phyloP scores from a whole-genome alignment of 208 protist genomes.

The Borovskyia barvae region DNA sequence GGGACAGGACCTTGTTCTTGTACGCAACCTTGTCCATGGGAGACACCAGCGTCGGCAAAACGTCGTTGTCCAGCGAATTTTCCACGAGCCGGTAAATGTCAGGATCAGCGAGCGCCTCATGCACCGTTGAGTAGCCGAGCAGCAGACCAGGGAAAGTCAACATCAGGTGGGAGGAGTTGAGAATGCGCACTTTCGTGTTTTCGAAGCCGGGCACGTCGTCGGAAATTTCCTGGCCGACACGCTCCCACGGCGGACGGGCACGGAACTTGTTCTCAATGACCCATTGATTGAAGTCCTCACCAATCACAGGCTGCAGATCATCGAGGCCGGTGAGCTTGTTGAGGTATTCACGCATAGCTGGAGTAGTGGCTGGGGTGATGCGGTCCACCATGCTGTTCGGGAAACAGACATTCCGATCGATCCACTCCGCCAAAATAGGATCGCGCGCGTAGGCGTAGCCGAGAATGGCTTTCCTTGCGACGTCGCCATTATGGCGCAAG shows the following conservation, averaged over 20 bases:
- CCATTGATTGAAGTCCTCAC: conserved; percentile 50
- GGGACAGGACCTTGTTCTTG: conserved; percentile 32
- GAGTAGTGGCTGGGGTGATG: conserved; percentile 35
- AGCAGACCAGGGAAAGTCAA: conserved; percentile 32
- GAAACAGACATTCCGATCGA: conserved; percentile 29
- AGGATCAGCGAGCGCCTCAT: conserved; percentile 28
- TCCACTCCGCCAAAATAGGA: conserved; percentile 16
- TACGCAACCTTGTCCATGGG: conserved; percentile 39
- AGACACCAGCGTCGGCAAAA: conserved; percentile 27
- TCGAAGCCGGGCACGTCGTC: conserved; percentile 33
- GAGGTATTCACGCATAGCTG: conserved; percentile 20
- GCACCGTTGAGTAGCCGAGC: conserved; percentile 29
- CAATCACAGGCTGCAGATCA: conserved; percentile 34
- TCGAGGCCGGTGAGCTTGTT: conserved; percentile 17
- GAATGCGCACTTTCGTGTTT: conserved; percentile 42
- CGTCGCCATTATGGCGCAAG: conserved; percentile 42
- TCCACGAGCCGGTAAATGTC: conserved; percentile 29
- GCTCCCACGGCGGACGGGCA: conserved; percentile 30
- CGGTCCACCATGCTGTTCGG: conserved; percentile 44
- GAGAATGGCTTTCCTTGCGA: conserved; percentile 33
- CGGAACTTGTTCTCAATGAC: conserved; percentile 42
- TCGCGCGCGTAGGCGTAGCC: conserved; percentile 25
- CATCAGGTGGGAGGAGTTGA: conserved; percentile 44
- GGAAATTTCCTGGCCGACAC: conserved; percentile 28
- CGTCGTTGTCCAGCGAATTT: conserved; percentile 20